Base-by-base conservation (phyloP, 371 early-diverging fungal genomes). In the Batkoa obscura region DNA sequence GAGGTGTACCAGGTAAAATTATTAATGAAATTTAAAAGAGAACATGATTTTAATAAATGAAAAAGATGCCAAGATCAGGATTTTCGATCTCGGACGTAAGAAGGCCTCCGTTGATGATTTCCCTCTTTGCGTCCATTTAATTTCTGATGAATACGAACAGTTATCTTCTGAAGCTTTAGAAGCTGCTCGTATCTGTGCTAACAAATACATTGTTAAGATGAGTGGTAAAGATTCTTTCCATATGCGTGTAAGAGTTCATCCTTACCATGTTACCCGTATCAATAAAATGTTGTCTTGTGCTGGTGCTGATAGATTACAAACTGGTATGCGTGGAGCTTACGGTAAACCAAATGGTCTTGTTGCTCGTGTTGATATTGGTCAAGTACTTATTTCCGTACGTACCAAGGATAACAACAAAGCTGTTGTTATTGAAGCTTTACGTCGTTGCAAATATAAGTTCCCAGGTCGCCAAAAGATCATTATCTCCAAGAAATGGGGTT, bases 221-320 rank as follows among this genome's bases (percentile, higher is more conserved):
- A 75, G 95, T 56, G 99, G 99, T 63, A 99, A 99, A 86, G 99
- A 99, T 67, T 90, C 95, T 54, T 99, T 98, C 95, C 99, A 99
- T 81, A 78, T 99, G 87, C 85, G 99, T 68, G 79, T 99, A 57
- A 90, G 96, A 66, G 96, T 98, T 63, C 99, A 99, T 77, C 99
- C 99, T 51, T 96, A 86, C 83, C 98, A 99, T 81, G 98, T 99
- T 56, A 75, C 98, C 65, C 94, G 99, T 72, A 99, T 99, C 88
- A 99, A 99, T 87, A 99, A 99, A 84, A 99, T 99, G 99, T 87
- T 99, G 86, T 98, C 98, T 63, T 99, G 99, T 77, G 99, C 99
- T 68, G 99, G 99, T 79, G 99, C 99, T 67, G 99, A 99, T 88
- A 79, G 99, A 78, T 86, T 99, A 68, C 99, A 99, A 80, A 91